Conservation (phyloP, 2,329 filamentous ascomycete species). For the Akanthomyces dipterigenus region DNA sequence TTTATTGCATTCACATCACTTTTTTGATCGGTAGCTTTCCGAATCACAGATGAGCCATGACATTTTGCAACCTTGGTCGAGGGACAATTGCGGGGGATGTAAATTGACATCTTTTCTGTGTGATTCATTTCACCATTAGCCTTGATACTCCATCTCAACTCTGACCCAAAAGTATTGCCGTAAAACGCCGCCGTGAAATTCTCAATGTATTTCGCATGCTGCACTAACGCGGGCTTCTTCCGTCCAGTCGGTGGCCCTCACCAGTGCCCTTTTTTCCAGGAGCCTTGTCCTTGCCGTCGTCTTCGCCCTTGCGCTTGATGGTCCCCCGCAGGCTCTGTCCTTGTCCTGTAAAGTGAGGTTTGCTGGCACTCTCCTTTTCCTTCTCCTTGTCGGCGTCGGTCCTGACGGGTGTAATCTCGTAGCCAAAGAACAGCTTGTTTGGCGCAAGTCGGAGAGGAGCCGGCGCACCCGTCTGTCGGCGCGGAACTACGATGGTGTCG, state of each 20-base stretch:
- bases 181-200: constrained; percentile 4
- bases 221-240: constrained; percentile 27
- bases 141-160: not conserved
- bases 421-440: constrained; percentile 95
- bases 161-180: not conserved
- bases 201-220: not conserved
- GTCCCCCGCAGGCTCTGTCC: constrained; percentile 71
- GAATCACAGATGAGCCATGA: not conserved
- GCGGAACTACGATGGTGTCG: constrained; percentile 25
- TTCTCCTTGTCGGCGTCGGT: constrained; percentile 65
- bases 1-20: not conserved
- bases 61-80: not conserved
- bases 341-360: constrained; percentile 74
- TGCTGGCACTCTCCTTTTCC: constrained; percentile 55
- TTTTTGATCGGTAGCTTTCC: not conserved
- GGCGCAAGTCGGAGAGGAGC: constrained; percentile 77
- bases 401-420: constrained; percentile 83
- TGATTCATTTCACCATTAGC: not conserved
- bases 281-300: constrained; percentile 39
- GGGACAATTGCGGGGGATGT: not conserved
- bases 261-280: constrained; percentile 39
- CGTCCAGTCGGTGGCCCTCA: constrained; percentile 39
- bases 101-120: not conserved
- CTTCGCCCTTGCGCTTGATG: constrained; percentile 63
- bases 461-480: constrained; percentile 62